These are phyloP conservation scores for Glycyrrhiza uralensis DNA, from an alignment of 306 rosid species.

Conservation along the genomic window DNA sequence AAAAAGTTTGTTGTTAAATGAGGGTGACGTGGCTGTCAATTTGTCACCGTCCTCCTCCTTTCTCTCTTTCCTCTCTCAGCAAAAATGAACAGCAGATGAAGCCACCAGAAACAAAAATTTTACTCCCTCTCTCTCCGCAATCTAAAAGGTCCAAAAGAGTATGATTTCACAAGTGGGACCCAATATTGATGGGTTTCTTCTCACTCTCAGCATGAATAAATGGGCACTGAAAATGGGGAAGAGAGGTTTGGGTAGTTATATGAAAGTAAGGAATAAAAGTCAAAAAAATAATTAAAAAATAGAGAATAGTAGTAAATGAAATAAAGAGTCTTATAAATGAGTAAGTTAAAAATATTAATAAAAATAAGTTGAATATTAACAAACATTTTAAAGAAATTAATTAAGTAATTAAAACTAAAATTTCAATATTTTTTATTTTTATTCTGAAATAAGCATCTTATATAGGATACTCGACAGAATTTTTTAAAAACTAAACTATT, in stretches of 20 bases:
- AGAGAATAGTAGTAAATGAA: background rate
- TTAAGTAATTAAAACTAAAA: too few relatives aligned
- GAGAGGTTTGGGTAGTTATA: background rate
- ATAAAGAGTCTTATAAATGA: too few relatives aligned
- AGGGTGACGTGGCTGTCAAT: slow-evolving; percentile 37
- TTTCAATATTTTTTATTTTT: too few relatives aligned
- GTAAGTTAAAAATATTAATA: too few relatives aligned
- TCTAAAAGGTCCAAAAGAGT: background rate
- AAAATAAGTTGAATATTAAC: too few relatives aligned
- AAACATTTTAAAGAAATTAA: too few relatives aligned
- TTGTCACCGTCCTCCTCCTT: slow-evolving; percentile 26
- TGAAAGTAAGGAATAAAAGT: background rate
- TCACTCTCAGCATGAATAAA: slow-evolving; percentile 13
- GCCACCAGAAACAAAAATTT: background rate
- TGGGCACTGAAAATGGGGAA: slow-evolving; percentile 53
- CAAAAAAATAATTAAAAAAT: background rate
- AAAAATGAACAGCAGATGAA: slow-evolving; percentile 10
- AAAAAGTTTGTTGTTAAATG: slow-evolving; percentile 18
- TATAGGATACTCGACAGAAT: too few relatives aligned
- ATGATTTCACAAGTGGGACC: slow-evolving; percentile 38
- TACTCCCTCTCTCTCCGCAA: slow-evolving; percentile 10
- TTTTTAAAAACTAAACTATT: too few relatives aligned
- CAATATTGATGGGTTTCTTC: slow-evolving; percentile 21
- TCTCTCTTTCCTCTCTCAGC: background rate
- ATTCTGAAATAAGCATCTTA: too few relatives aligned